Base-by-base conservation (phyloP, 495 filamentous ascomycete species). In the Geoglossum glabrum region DNA sequence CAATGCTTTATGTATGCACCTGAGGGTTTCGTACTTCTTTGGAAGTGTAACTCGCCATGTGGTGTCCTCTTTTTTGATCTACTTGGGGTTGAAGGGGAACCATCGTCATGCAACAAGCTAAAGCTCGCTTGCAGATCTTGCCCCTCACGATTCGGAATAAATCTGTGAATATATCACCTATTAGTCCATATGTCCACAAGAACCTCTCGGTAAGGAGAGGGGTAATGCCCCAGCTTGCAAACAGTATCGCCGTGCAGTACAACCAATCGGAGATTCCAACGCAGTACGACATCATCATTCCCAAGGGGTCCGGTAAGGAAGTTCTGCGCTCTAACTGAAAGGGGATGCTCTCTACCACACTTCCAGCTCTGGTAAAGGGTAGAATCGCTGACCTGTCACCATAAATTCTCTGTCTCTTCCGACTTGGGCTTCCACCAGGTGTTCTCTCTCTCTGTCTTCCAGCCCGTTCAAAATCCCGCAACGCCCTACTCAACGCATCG, bases 61-160 rank as follows among this genome's bases (percentile, higher is more conserved):
- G 87, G 86, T 25, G 83, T 81, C n/a, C 87, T 79, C 71, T 83
- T 86, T 67, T 87, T 86, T 36, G 80, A 75, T 66, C 82, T 85
- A 0, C 87, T 87, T 0, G 92, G 90, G 0, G 90, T 93, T 11
- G 92, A 83, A 17, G 90, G 90, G 36, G 90, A 95, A 15, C 83
- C 85, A 66, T 94, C 87, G 52, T 95, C 90, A 64, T 92, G 85
- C 23, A 96, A 74, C 57, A 98, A 74, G 66, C 79, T 90, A 67
- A 87, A 97, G 63, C 87, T 89, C 33, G 92, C 87, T 64, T 89
- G 85, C 25, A 96, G 72, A 67, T 98, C 93, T 66, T 93, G 87
- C 8, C 93, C 92, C 55, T 89, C 84, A 15, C 92, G 82, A 65
- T 92, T 89, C 31, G 93, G 93, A 61, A 98, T 97, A 65, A 98